Percentiles rank a stretch among this genome's conserved stretches.
Conservation (phyloP, 2,329 filamentous ascomycete genomes). For the Herpomyces periplanetae region DNA sequence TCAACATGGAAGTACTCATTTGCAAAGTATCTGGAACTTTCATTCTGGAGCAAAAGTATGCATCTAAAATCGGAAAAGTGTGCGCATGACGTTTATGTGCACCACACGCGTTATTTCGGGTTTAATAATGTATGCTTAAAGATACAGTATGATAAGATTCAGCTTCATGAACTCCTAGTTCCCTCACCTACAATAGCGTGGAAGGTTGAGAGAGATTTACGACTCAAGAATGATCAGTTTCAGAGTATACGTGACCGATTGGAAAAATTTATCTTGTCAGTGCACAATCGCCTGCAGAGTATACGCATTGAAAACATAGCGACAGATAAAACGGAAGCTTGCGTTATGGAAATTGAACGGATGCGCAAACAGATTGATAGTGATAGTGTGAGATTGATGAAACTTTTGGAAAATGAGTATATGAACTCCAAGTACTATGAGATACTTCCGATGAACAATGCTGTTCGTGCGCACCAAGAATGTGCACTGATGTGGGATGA, state of each 20-base stretch:
- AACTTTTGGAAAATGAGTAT: slow-evolving; percentile 54
- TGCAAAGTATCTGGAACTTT: slow-evolving; percentile 84
- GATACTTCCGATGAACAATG: slow-evolving; percentile 61
- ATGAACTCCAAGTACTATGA: slow-evolving; percentile 86
- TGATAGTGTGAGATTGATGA: slow-evolving; percentile 31
- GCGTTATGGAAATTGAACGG: slow-evolving; percentile 37
- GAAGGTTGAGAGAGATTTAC: slow-evolving; percentile 83
- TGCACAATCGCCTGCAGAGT: slow-evolving; percentile 39
- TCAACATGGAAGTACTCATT: slow-evolving; percentile 95
- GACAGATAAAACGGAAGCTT: slow-evolving; percentile 46
- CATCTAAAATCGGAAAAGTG: slow-evolving; percentile 35
- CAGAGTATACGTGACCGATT: slow-evolving; percentile 39
- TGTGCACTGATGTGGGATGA: slow-evolving; percentile 78
- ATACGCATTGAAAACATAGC: slow-evolving; percentile 73
- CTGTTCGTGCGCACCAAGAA: slow-evolving; percentile 60
- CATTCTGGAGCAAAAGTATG: slow-evolving; percentile 67
- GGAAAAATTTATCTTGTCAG: slow-evolving; percentile 50
- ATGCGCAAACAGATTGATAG: slow-evolving; percentile 42
- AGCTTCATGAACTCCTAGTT: slow-evolving; percentile 71
- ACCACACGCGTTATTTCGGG: slow-evolving; percentile 75
- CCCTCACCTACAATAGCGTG: slow-evolving; percentile 64
- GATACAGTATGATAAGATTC: slow-evolving; percentile 69
- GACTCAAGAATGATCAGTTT: slow-evolving; percentile 69
- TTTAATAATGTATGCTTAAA: slow-evolving; percentile 47
- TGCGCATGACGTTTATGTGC: slow-evolving; percentile 58